phyloP scores from a whole-genome alignment of 129 eudicot genomes.

The Dittrichia graveolens region DNA sequence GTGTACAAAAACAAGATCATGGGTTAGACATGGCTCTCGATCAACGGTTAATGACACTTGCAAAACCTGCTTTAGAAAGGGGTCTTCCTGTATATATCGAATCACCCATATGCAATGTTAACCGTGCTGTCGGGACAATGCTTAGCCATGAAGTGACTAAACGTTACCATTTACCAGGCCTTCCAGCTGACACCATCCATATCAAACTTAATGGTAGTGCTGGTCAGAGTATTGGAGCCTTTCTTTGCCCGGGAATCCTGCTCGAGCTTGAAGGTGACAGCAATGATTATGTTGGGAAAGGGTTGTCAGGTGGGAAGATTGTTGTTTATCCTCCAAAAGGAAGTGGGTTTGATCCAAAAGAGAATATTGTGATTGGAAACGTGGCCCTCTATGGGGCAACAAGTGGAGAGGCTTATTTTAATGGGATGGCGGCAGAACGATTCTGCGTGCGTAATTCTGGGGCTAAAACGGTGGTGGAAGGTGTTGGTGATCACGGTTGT shows the following conservation, averaged over 20 bases:
- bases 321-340: conserved; percentile 89
- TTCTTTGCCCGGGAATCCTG: conserved; percentile 84
- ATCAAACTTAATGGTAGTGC: conserved; percentile 90
- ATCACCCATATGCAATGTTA: conserved; percentile 73
- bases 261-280: conserved; percentile 98
- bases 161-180: conserved; percentile 67
- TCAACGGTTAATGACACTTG: conserved; percentile 61
- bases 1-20: conserved; percentile 92
- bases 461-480: conserved; percentile 96
- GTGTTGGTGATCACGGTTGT: conserved; percentile 98
- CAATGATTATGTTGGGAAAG: conserved; percentile 98
- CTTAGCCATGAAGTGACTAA: conserved; percentile 98
- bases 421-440: conserved; percentile 98
- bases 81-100: conserved; percentile 90
- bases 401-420: conserved; percentile 91
- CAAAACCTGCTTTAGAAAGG: conserved; percentile 77
- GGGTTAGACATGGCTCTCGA: conserved; percentile 96
- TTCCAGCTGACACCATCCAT: conserved; percentile 87
- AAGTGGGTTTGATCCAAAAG: conserved; percentile 90
- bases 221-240: conserved; percentile 98
- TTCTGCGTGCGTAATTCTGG: conserved; percentile 97
- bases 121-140: conserved; percentile 98
- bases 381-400: conserved; percentile 98
- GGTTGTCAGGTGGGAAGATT: conserved; percentile 91
- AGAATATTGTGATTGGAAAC: conserved; percentile 89